Evolutionary conservation across 1,284 basidiomycete species (phyloP).

Genomic region (Rhodotorula sp.): DNA sequence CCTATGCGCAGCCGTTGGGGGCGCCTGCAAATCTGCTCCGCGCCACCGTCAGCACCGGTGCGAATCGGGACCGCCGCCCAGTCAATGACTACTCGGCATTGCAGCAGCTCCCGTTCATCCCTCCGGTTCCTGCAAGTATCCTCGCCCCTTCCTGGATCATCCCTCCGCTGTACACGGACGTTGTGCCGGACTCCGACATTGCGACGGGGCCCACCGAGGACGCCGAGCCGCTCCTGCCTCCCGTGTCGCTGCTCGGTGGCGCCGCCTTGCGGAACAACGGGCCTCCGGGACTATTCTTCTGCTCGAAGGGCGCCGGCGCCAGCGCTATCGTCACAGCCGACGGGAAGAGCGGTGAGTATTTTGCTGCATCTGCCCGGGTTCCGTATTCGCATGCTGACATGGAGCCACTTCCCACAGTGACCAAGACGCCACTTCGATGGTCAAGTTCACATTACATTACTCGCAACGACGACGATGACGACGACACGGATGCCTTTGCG

Average conservation of each 20-base stretch:
- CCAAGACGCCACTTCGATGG: slow-evolving; percentile 42
- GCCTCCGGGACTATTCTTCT: slow-evolving; percentile 80
- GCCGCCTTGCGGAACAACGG: slow-evolving; percentile 67
- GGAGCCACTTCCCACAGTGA: slow-evolving; percentile 30
- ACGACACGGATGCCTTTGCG: not conserved
- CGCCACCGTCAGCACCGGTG: too few species aligned
- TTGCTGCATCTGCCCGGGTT: not conserved
- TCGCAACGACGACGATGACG: not conserved
- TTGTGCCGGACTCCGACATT: slow-evolving; percentile 53
- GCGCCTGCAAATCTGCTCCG: too few species aligned
- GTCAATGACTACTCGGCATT: slow-evolving; percentile 67
- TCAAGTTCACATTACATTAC: too few species aligned
- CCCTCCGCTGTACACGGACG: slow-evolving; percentile 76
- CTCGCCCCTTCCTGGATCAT: slow-evolving; percentile 84
- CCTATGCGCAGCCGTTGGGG: too few species aligned
- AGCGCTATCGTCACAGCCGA: slow-evolving; percentile 79
- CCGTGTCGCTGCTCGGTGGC: slow-evolving; percentile 72
- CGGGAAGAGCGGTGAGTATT: slow-evolving; percentile 60
- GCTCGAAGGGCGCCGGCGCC: slow-evolving; percentile 76
- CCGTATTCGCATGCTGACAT: not conserved
- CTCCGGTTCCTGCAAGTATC: slow-evolving; percentile 75
- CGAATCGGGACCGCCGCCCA: not conserved
- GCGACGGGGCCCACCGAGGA: slow-evolving; percentile 37
- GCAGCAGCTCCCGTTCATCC: slow-evolving; percentile 77
- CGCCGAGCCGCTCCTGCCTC: slow-evolving; percentile 65